Percentiles rank a stretch among this genome's conserved stretches.
Evolutionary conservation across 148 eudicot species (phyloP).

Genomic region (Heliosperma pusillum): DNA sequence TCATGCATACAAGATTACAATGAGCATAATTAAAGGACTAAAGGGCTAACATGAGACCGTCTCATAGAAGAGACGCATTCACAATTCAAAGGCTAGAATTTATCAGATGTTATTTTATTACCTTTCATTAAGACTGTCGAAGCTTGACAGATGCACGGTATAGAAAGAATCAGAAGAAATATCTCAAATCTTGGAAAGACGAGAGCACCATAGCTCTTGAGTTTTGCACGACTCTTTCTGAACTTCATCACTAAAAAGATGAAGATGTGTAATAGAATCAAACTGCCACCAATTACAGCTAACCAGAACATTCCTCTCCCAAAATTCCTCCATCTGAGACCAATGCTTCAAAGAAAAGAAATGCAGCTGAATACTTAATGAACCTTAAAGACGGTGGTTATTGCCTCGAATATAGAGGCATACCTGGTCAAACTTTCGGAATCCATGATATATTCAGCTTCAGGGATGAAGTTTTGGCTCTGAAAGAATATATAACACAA

Average conservation of each 20-base stretch:
- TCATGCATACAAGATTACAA: conserved; percentile 22
- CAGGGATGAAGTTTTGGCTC: conserved; percentile 57
- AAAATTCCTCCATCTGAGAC: conserved; percentile 83
- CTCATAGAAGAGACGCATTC: background rate
- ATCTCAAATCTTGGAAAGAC: conserved; percentile 84
- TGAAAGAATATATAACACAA: conserved; percentile 24
- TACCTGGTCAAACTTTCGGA: conserved; percentile 59
- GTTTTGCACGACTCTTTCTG: conserved; percentile 40
- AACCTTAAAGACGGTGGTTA: background rate
- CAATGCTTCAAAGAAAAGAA: background rate
- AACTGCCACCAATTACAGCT: conserved; percentile 61
- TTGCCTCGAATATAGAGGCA: conserved; percentile 17
- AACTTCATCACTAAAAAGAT: conserved; percentile 47
- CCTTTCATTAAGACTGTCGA: conserved; percentile 71
- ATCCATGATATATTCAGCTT: conserved; percentile 56
- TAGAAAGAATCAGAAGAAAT: conserved; percentile 64
- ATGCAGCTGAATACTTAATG: background rate
- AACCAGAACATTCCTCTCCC: conserved; percentile 84
- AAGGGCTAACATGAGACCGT: background rate
- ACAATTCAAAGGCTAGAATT: too few relatives aligned
- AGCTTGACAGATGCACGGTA: conserved; percentile 77
- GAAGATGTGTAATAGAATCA: conserved; percentile 52
- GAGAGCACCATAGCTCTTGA: conserved; percentile 56
- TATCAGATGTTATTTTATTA: conserved; percentile 19
- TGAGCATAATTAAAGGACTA: background rate